Conservation (phyloP, 805 yeast species). For the Myxozyma udenii region DNA sequence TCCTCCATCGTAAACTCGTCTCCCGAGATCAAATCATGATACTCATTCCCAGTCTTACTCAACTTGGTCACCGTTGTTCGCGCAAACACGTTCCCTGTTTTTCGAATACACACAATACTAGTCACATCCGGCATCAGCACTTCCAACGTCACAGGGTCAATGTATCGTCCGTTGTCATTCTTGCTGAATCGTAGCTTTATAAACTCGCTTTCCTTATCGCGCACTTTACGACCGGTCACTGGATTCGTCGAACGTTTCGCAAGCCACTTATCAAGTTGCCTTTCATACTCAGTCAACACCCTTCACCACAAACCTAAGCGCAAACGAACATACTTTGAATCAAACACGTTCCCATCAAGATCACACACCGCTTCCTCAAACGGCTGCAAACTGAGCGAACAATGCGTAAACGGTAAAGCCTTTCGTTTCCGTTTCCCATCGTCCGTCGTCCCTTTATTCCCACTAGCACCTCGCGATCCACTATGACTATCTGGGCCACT, state of each 20-base stretch:
- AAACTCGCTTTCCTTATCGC: constrained; percentile 30
- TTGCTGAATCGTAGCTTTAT: constrained; percentile 32
- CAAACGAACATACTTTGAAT: constrained; percentile 25
- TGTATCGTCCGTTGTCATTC: constrained; percentile 32
- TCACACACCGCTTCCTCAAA: constrained; percentile 33
- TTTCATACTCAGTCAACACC: not conserved
- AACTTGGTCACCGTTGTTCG: constrained; percentile 35
- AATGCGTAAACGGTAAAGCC: constrained; percentile 37
- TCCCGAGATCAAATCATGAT: constrained; percentile 36
- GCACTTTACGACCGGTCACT: constrained; percentile 26
- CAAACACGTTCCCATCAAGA: constrained; percentile 37
- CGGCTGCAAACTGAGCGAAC: constrained; percentile 37
- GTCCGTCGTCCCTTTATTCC: constrained; percentile 2
- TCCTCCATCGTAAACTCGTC: constrained; percentile 35
- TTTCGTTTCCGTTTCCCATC: constrained; percentile 10
- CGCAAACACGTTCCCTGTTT: constrained; percentile 38
- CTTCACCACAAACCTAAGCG: not conserved
- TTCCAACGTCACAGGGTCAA: constrained; percentile 40
- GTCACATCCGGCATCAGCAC: constrained; percentile 32
- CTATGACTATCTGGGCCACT: constrained; percentile 33
- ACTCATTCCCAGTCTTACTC: constrained; percentile 35
- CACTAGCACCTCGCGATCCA: constrained; percentile 34
- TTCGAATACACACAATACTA: constrained; percentile 34
- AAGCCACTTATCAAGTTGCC: constrained; percentile 35
- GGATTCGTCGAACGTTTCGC: constrained; percentile 35